Evolutionary conservation across 805 yeast genomes (phyloP).

Genomic region (Saturnispora bothae): DNA sequence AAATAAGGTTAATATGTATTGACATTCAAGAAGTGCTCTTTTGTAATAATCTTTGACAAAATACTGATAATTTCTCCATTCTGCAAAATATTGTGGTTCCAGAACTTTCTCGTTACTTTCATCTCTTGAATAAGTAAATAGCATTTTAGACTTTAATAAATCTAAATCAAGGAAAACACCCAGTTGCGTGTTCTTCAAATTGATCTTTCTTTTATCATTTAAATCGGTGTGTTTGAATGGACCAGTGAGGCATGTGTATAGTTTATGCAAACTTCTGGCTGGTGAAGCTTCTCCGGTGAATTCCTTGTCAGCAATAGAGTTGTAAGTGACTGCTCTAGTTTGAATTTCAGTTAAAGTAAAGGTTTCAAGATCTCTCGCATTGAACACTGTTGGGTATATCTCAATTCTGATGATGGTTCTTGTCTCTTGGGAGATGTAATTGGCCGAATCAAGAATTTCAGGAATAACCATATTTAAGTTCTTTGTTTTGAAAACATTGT

Average conservation of each 20-base stretch:
- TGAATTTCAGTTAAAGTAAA: slow-evolving; percentile 41
- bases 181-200: slow-evolving; percentile 38
- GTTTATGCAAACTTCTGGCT: slow-evolving; percentile 46
- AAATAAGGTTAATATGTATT: slow-evolving; percentile 30
- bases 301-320: slow-evolving; percentile 31
- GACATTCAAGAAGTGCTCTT: slow-evolving; percentile 44
- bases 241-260: slow-evolving; percentile 55
- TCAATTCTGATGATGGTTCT: slow-evolving; percentile 42
- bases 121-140: slow-evolving; percentile 29
- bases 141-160: slow-evolving; percentile 37
- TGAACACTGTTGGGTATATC: slow-evolving; percentile 42
- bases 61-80: slow-evolving; percentile 18
- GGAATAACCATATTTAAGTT: slow-evolving; percentile 23
- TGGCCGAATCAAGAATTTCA: slow-evolving; percentile 34
- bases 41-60: slow-evolving; percentile 38
- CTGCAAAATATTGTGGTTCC: slow-evolving; percentile 21
- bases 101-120: slow-evolving; percentile 17
- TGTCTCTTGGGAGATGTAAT: slow-evolving; percentile 35
- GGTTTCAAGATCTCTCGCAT: slow-evolving; percentile 34
- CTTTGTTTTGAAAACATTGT: not conserved
- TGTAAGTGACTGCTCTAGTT: slow-evolving; percentile 34
- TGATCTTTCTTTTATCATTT: slow-evolving; percentile 45
- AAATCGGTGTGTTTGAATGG: slow-evolving; percentile 41
- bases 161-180: slow-evolving; percentile 39
- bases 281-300: slow-evolving; percentile 24